phyloP scores from a whole-genome alignment of 352 stramenopile species.

The Poterioochromonas sp. region DNA sequence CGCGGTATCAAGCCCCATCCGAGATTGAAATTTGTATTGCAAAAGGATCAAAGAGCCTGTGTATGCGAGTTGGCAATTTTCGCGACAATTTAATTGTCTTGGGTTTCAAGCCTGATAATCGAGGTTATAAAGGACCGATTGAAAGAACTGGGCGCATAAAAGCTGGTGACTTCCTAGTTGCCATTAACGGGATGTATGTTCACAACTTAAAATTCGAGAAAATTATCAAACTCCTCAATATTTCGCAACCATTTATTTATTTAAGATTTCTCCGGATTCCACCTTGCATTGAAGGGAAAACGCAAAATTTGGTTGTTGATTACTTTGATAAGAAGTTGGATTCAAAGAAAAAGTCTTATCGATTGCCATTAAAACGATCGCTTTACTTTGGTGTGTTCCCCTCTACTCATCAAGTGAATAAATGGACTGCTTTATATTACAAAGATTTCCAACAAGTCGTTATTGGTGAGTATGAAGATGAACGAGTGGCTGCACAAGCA shows the following conservation, averaged over 20 bases:
- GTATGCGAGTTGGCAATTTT: conserved; percentile 44
- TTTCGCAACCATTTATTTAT: conserved; percentile 30
- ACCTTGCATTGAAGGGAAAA: neutral
- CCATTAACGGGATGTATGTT: conserved; percentile 42
- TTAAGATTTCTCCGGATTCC: conserved; percentile 32
- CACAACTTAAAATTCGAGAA: conserved; percentile 36
- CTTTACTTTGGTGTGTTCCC: conserved; percentile 22
- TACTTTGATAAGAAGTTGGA: conserved; percentile 1
- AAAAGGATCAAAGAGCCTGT: conserved; percentile 41
- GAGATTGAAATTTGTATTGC: conserved; percentile 33
- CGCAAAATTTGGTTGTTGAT: neutral
- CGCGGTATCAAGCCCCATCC: neutral
- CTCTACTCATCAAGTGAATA: neutral
- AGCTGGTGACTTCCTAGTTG: conserved; percentile 41
- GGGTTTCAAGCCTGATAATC: conserved; percentile 22
- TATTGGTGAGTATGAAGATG: conserved; percentile 3
- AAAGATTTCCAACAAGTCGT: neutral
- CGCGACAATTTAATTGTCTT: conserved; percentile 34
- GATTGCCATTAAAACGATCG: neutral
- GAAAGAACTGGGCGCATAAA: conserved; percentile 33
- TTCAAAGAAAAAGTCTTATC: neutral
- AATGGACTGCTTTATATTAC: neutral
- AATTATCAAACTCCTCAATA: conserved; percentile 38
- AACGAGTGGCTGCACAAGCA: conserved; percentile 17
- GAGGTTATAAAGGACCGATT: conserved; percentile 22